Conservation (phyloP, 371 early-diverging fungal species). For the Rhizopus arrhizus region DNA sequence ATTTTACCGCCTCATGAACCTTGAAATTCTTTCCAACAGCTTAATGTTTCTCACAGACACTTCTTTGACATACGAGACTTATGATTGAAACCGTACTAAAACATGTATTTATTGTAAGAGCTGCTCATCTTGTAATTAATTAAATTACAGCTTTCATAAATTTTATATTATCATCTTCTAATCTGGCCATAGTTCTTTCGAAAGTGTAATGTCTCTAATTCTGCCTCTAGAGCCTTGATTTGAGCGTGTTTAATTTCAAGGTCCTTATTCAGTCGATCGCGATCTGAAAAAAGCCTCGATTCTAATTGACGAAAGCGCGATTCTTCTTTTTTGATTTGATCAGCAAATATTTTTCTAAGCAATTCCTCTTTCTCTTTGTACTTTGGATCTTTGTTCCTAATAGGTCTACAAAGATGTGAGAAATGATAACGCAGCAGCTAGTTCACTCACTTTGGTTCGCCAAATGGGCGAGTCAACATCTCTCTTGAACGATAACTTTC, state of each 20-base stretch:
- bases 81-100: too few relatives aligned
- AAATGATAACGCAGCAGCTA: background rate
- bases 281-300: slow-evolving; percentile 89
- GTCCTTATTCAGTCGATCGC: slow-evolving; percentile 96
- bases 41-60: too few relatives aligned
- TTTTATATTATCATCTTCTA: too few relatives aligned
- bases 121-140: too few relatives aligned
- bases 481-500: slow-evolving; percentile 79
- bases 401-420: slow-evolving; percentile 44
- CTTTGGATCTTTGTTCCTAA: slow-evolving; percentile 75
- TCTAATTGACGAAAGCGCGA: slow-evolving; percentile 93
- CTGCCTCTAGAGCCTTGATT: slow-evolving; percentile 88
- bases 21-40: too few relatives aligned
- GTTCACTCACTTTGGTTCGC: slow-evolving; percentile 64
- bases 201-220: slow-evolving; percentile 63
- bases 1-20: too few relatives aligned
- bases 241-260: slow-evolving; percentile 91
- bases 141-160: too few relatives aligned
- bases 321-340: slow-evolving; percentile 91
- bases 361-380: slow-evolving; percentile 94
- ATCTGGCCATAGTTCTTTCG: background rate
- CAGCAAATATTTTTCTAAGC: slow-evolving; percentile 88
- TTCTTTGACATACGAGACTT: too few relatives aligned
- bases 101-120: too few relatives aligned
- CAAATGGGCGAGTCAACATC: slow-evolving; percentile 78